Conservation (phyloP, 169 alveolate species). For the Amoebophrya sp. region DNA sequence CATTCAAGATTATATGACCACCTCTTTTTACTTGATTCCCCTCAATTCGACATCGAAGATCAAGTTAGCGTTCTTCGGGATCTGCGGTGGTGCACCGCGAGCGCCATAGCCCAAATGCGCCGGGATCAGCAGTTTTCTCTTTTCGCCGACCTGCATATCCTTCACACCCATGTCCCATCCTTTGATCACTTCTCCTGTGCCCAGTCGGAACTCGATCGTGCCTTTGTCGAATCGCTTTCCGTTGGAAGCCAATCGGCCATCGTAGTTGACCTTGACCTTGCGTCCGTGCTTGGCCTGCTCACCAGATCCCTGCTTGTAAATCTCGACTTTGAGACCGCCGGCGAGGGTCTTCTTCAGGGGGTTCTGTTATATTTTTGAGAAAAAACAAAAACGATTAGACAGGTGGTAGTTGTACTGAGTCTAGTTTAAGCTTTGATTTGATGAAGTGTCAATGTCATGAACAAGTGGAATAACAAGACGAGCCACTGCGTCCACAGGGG, state of each 20-base stretch:
- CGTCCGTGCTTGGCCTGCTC: neutral
- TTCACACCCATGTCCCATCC: slow-evolving; percentile 28
- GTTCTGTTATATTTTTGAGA: neutral
- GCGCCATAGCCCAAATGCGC: slow-evolving; percentile 32
- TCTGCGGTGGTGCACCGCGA: slow-evolving; percentile 27
- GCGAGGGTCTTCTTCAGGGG: neutral
- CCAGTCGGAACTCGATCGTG: neutral
- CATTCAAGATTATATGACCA: too few species aligned
- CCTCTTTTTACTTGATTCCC: neutral
- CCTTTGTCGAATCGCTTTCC: slow-evolving; percentile 35
- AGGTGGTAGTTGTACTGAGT: too few species aligned
- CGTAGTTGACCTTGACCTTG: neutral
- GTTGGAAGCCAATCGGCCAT: slow-evolving; percentile 21
- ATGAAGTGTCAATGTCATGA: too few species aligned
- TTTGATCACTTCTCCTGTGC: slow-evolving; percentile 29
- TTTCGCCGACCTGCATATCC: slow-evolving; percentile 33
- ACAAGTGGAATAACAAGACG: too few species aligned
- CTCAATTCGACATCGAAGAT: slow-evolving; percentile 26
- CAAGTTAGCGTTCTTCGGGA: slow-evolving; percentile 20
- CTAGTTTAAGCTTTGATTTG: too few species aligned
- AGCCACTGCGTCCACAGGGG: too few species aligned
- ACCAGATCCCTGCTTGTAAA: neutral
- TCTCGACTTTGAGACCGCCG: slow-evolving; percentile 28
- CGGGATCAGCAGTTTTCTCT: slow-evolving; percentile 20
- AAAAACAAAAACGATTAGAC: too few species aligned